Evolutionary conservation across 495 filamentous ascomycete genomes (phyloP).

Genomic region (Aspergillus steynii): DNA sequence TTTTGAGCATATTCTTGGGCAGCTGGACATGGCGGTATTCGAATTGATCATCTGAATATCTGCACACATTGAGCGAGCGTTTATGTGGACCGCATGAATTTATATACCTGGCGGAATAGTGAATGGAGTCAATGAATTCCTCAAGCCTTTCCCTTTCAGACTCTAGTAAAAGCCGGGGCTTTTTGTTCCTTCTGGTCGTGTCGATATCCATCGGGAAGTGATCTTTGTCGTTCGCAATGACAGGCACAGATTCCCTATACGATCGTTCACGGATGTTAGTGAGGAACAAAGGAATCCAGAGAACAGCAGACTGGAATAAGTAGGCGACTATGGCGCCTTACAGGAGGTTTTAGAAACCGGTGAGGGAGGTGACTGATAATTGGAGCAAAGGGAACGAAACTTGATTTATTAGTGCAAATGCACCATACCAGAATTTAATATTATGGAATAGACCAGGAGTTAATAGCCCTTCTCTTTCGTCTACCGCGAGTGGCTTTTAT

Average conservation of each 20-base stretch:
- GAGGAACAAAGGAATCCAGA: background rate
- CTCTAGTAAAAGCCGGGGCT: constrained; percentile 77
- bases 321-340: background rate
- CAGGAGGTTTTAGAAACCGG: background rate
- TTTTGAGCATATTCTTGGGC: constrained; percentile 96
- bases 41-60: constrained; percentile 84
- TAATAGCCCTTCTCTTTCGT: background rate
- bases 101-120: constrained; percentile 88
- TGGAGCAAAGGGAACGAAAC: background rate
- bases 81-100: background rate
- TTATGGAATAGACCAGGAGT: background rate
- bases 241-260: background rate
- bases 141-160: constrained; percentile 78
- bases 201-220: constrained; percentile 66
- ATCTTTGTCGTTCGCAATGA: constrained; percentile 3
- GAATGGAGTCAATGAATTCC: constrained; percentile 88
- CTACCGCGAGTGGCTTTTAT: background rate
- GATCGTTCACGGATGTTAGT: background rate
- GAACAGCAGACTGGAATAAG: background rate
- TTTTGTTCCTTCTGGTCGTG: constrained; percentile 76
- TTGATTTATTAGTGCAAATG: background rate
- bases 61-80: constrained; percentile 28
- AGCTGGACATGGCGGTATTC: constrained; percentile 97
- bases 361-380: background rate
- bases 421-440: background rate